Evolutionary conservation across 2,329 filamentous ascomycete species (phyloP).

Genomic region (Venturia oleaginea): DNA sequence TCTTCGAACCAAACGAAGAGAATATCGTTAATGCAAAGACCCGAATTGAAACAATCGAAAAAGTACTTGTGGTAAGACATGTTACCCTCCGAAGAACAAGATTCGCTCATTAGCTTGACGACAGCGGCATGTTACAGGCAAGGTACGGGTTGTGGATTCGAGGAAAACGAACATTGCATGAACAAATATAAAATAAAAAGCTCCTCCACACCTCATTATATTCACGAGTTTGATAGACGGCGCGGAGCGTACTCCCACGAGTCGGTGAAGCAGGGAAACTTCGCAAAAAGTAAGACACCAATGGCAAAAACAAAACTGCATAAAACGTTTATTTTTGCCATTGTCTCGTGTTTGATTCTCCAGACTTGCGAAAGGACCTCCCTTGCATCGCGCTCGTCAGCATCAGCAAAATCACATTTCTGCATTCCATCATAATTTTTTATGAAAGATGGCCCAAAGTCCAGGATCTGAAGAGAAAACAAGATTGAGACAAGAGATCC

Average conservation of each 20-base stretch:
- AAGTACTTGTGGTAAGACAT: background rate
- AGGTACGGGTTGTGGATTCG: background rate
- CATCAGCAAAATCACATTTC: background rate
- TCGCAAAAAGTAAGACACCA: background rate
- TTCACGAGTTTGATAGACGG: background rate
- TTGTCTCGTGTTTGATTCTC: background rate
- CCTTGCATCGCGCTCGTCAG: slow-evolving; percentile 1
- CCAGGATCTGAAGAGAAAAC: background rate
- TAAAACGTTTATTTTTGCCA: background rate
- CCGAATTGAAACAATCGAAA: background rate
- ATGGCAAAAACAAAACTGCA: background rate
- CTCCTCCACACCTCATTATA: background rate
- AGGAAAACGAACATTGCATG: background rate
- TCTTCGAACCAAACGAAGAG: background rate
- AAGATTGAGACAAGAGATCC: background rate
- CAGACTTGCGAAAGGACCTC: background rate
- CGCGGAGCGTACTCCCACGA: background rate
- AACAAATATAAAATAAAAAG: background rate
- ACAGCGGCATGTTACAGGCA: background rate
- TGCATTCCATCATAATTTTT: background rate
- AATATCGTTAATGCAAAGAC: background rate
- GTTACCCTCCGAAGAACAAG: background rate
- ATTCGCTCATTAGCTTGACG: background rate
- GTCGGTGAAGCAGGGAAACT: background rate
- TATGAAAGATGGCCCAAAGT: background rate